Evolutionary conservation across 768 basidiomycete species (phyloP).

Genomic region (Lactarius hengduanensis): DNA sequence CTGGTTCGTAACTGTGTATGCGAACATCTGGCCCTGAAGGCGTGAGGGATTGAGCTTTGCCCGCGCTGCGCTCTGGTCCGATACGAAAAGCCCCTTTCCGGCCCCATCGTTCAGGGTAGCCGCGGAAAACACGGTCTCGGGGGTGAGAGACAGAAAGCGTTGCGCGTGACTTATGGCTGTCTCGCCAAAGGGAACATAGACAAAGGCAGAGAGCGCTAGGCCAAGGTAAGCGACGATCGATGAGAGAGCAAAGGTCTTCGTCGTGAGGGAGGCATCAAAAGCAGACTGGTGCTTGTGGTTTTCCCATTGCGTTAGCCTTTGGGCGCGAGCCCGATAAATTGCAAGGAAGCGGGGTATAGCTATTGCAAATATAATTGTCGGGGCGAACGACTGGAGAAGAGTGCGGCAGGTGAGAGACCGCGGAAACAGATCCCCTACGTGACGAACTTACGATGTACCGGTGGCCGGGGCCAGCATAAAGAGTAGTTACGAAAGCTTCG

Average conservation of each 20-base stretch:
- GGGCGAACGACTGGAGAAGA: constrained; percentile 60
- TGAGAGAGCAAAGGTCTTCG: constrained; percentile 88
- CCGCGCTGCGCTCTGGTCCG: constrained; percentile 37
- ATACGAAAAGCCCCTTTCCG: constrained; percentile 26
- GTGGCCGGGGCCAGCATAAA: constrained; percentile 88
- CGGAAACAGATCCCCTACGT: background rate
- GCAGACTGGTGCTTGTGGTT: constrained; percentile 82
- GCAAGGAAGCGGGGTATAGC: constrained; percentile 79
- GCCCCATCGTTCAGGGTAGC: constrained; percentile 29
- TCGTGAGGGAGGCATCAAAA: constrained; percentile 75
- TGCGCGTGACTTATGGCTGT: constrained; percentile 65
- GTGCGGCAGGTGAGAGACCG: background rate
- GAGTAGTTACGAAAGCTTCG: constrained; percentile 84
- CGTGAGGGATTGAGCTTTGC: constrained; percentile 65
- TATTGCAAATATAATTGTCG: constrained; percentile 78
- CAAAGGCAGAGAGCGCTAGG: constrained; percentile 89
- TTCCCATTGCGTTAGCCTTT: constrained; percentile 81
- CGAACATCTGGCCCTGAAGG: constrained; percentile 90
- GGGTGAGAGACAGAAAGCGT: constrained; percentile 31
- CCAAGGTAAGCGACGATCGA: constrained; percentile 90
- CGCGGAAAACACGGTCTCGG: constrained; percentile 23
- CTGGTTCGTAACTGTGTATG: constrained; percentile 88
- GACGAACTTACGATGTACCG: constrained; percentile 62
- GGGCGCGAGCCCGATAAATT: constrained; percentile 67
- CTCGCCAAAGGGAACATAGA: constrained; percentile 93